Evolutionary conservation across 148 eudicot species (phyloP), one percentile per base, ranked within the genome.

Genomic region (Drosera capensis): DNA sequence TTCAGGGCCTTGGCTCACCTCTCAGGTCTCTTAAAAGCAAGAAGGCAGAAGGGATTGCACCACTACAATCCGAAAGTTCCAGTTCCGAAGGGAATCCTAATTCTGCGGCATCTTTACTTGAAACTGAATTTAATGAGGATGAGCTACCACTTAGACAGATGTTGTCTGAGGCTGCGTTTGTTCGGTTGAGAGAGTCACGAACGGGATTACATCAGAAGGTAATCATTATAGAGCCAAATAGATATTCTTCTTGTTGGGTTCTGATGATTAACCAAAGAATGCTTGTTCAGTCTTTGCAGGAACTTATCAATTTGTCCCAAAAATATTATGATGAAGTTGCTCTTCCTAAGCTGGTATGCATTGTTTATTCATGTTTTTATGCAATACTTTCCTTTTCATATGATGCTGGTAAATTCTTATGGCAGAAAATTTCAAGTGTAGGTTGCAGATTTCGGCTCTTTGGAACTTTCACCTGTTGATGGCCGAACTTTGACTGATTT

Each of bases 401-500:
- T 19, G 23, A 17, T 20, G n/a, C n/a, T 19, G 1, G 7, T 20
- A 1, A 9, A 41, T 17, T 19, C 9, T 17, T 23, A 23, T 36
- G 42, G 35, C 38, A 45, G 16, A 15, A n/a, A 53, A 30, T 43
- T 43, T 2, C 14, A 48, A 23, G 25, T n/a, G 43, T 75, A 92
- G 99, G 99, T 92, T 63, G 82, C 95, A 55, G 99, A 92, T 79
- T 92, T 92, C 73, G 99, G 99, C 58, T 92, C 99, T 45, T 67
- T 92, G 62, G 99, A 92, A 59, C 94, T 92, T 52, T 92, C 99
- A 23, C 99, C 99, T 23, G 99, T 92, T 42, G 99, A 92, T 74
- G 99, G 99, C 30, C 82, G 95, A 22, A 92, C 99, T 18, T 54
- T 92, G 47, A 85, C 99, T 52, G 99, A 92, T 60, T 92, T 92